Base-by-base conservation (phyloP, 139 green algal species). In the Nannochloris sp. region DNA sequence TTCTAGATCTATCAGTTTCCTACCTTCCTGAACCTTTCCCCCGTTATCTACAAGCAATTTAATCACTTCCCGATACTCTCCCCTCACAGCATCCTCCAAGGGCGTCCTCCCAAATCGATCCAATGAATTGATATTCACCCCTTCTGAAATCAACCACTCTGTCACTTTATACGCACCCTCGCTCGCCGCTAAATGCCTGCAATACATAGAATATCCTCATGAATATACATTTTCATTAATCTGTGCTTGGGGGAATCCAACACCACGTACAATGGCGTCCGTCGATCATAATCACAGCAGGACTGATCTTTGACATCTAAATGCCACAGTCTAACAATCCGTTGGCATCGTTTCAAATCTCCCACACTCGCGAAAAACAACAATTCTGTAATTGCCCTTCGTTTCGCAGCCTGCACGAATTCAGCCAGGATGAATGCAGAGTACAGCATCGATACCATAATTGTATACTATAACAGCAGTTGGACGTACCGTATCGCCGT, bases 311-410 rank as follows among this genome's bases (percentile, higher is more conserved):
- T 73, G 5, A 92, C 77, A 61, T 87, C 79, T 9, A 95, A 67
- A 36, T 79, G 71, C 83, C 84, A 93, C 2, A 83, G 72, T 16
- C 71, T 60, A 14, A 85, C 75, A 13, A 94, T 87, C 29, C 84
- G 75, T 59, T 80, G 73, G 68, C 84, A 92, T 17, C 87, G 61
- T 33, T 71, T 50, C 17, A 89, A 31, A 59, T 95, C 88, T 61
- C 90, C 90, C 1, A 85, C 79, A 43, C 82, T 84, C 2, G 83
- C 83, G 65, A 95, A 95, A 73, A 95, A 95, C 5, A 95, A 86
- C 5, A 95, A 82, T 73, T 95, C 88, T 2, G 75, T 85, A n/a
- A 95, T 85, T 2, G 88, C 88, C 56, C 85, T 61, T 25, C 87
- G 76, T 53, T 70, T 68, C 0, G 87, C 87, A 2, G 87, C 87